Evolutionary conservation across 139 green algal genomes (phyloP).

Genomic region (Dunaliella primolecta): DNA sequence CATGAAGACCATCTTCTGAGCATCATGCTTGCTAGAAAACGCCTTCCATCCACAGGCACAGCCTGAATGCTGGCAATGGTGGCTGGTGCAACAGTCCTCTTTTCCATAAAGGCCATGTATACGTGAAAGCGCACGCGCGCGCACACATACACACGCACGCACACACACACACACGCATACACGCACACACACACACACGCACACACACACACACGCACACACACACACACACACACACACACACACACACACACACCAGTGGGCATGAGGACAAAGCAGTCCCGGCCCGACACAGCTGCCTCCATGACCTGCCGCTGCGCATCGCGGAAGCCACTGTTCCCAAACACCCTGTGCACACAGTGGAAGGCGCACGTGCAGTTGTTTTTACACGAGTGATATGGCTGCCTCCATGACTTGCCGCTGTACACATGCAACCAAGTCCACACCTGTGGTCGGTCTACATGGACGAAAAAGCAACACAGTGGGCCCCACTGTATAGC

Average conservation of each 20-base stretch:
- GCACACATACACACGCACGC: background rate
- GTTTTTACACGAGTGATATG: too few relatives aligned
- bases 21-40: too few relatives aligned
- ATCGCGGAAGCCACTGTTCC: slow-evolving; percentile 23
- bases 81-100: too few relatives aligned
- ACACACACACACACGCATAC: background rate
- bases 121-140: background rate
- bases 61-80: too few relatives aligned
- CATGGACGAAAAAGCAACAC: too few relatives aligned
- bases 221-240: slow-evolving; percentile 26
- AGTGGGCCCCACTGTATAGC: too few relatives aligned
- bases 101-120: too few relatives aligned
- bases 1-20: too few relatives aligned
- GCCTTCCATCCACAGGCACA: too few relatives aligned
- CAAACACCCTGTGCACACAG: slow-evolving; percentile 19
- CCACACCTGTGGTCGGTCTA: too few relatives aligned
- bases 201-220: slow-evolving; percentile 1
- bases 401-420: slow-evolving; percentile 55
- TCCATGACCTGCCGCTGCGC: slow-evolving; percentile 46
- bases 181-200: background rate
- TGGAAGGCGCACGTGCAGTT: too few relatives aligned
- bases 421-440: too few relatives aligned
- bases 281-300: slow-evolving; percentile 59
- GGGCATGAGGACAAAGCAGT: slow-evolving; percentile 93
- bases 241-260: slow-evolving; percentile 63